Base-by-base conservation (phyloP, 179 eudicot genomes). In the Carnegiea gigantea region DNA sequence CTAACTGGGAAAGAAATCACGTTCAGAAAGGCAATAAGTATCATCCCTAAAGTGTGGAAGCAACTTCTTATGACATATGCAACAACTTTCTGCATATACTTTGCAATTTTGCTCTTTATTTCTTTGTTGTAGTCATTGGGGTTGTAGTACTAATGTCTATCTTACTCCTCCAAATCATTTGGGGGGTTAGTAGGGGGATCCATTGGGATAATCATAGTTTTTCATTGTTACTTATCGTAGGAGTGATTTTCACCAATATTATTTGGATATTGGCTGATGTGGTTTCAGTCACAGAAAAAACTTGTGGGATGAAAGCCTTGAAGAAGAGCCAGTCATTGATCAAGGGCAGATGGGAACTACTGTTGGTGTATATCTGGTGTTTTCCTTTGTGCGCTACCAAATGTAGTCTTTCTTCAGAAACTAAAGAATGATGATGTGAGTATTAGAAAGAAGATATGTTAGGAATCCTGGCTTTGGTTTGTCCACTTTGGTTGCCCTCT, bases 221-320 rank as follows among this genome's bases (percentile, higher is more conserved):
- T 5, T 28, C 0, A n/a, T 36, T 49, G 6, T 53, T 84, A 20
- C 75, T 82, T 51, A 30, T 80, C 5, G 21, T 86, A 17, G 84
- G 84, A 2, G 60, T 86, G 1, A 53, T 84, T 21, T 88, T 82
- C 43, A 60, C 80, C 9, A 78, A 76, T 13, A 60, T 84, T 28
- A 73, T 82, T 21, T 88, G 90, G 90, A 83, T 80, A 26, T 43
- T 88, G 59, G 87, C 86, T 3, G 59, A 78, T 70, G 87, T 80
- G 48, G 28, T 86, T n/a, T 80, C 88, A 5, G 89, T 89, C 5
- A 33, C 84, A 75, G 91, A 89, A 49, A 87, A 86, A 5, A 4
- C 13, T 20, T 76, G 53, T 20, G 90, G 90, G 28, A 13, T 84
- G 33, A 54, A 82, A 73, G 86, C 86, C 21, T 82, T 89, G 82